These are phyloP conservation scores for Ganoderma resinaceum DNA, from an alignment of 1,284 basidiomycete genomes.

Conservation along the genomic window DNA sequence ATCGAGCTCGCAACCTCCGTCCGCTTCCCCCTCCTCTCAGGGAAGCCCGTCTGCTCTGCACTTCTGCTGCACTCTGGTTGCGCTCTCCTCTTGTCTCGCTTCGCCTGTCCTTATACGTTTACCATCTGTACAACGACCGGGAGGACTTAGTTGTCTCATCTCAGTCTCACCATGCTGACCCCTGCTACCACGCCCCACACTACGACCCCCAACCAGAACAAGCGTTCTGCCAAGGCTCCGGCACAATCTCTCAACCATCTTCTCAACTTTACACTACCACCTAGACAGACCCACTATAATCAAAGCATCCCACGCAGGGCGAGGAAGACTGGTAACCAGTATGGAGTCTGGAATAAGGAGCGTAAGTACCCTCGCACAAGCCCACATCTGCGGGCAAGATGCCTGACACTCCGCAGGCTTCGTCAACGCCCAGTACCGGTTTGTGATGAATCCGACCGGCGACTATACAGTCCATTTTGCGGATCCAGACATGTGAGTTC, in stretches of 20 bases:
- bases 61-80: constrained; percentile 10
- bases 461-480: constrained; percentile 96
- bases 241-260: constrained; percentile 76
- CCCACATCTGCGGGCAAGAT: constrained; percentile 1
- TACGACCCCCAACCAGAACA: constrained; percentile 44
- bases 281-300: constrained; percentile 68
- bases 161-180: constrained; percentile 41
- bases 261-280: constrained; percentile 86
- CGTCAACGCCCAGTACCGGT: constrained; percentile 93
- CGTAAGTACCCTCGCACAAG: constrained; percentile 59
- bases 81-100: background rate
- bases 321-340: constrained; percentile 65
- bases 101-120: constrained; percentile 9
- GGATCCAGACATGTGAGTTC: constrained; percentile 89
- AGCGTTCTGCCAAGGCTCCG: constrained; percentile 67
- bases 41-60: constrained; percentile 32
- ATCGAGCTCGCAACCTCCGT: constrained; percentile 27
- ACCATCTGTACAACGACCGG: constrained; percentile 25
- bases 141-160: constrained; percentile 40
- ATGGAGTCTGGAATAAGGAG: constrained; percentile 85
- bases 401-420: constrained; percentile 62
- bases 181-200: constrained; percentile 33
- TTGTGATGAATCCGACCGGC: constrained; percentile 90
- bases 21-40: constrained; percentile 35
- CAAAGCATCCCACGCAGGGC: constrained; percentile 74